Evolutionary conservation across 2,329 filamentous ascomycete genomes (phyloP), one percentile per base, ranked within the genome.

Genomic region (Aspergillus alliaceus): DNA sequence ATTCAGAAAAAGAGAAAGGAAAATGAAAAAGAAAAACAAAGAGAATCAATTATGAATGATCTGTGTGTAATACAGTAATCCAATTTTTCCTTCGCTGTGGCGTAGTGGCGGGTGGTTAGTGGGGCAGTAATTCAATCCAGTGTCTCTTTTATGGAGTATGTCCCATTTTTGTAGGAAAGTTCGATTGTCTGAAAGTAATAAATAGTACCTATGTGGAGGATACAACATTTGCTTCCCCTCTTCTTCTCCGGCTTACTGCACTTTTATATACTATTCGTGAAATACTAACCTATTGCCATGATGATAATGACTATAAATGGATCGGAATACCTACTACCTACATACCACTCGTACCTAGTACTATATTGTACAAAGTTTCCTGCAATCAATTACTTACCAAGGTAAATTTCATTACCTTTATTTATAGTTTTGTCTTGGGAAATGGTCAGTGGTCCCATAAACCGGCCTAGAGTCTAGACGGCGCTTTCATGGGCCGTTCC

Each of bases 401-500:
- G 35, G 27, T 27, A 27, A 44, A 44, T n/a, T n/a, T n/a, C n/a
- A n/a, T 27, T 44, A 44, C 40, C 40, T 44, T 44, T 44, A 44
- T 44, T 53, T 27, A 50, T 24, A 18, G n/a, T 27, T 27, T 27
- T 6, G 14, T 24, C 29, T 40, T 12, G 12, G n/a, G n/a, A n/a
- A 25, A 27, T 31, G 14, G 25, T 18, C 32, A 39, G 8, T 42
- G 24, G 49, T 18, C 35, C 48, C 48, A 46, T 52, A 39, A 51
- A 18, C 18, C 18, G 25, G 39, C 42, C 40, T 44, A 44, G 40
- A 27, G 58, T 57, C 59, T 58, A 61, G 56, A 61, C 48, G 49
- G 55, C 34, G 49, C 58, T 48, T 47, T 55, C 44, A 22, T 40
- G 35, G 20, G 31, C 20, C 44, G 35, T 29, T 46, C 7, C 24